Base-by-base conservation (phyloP, 129 eudicot genomes). In the Pseudognaphalium luteoalbum region DNA sequence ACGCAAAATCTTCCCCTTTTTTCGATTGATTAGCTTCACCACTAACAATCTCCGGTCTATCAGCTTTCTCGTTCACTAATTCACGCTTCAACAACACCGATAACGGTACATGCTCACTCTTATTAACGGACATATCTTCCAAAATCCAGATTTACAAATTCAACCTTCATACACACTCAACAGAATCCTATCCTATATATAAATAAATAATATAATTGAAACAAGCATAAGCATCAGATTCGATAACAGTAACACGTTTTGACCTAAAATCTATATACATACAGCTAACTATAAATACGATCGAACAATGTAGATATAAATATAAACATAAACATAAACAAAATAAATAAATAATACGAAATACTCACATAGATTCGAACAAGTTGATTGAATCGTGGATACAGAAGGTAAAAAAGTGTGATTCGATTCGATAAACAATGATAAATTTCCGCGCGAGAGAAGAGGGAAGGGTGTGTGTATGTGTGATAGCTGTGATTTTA, bases 1-100 rank as follows among this genome's bases (percentile, higher is more conserved):
- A 67, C 6, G 94, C 81, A 6, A 84, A 91, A 72, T 95, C 99
- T 72, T 95, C 99, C n/a, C 99, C 99, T 81, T 95, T 95, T 78
- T 95, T 95, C 70, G 96, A 89, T 59, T 95, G 94, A 60, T 78
- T 83, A 52, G 92, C 94, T 76, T 89, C 91, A 34, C 96, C 99
- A 62, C 85, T 78, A 11, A 33, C 78, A 79, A 91, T 78, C 72
- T 89, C 96, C 3, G 96, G 96, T 60, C 72, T 83, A 70, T 95
- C 99, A 30, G 88, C 86, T 85, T 89, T 95, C 88, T 95, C 96
- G 71, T 83, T 89, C 22, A 91, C 96, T 79, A 81, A 81, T 76
- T 95, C 99, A 22, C 97, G 88, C 80, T 88, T 91, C 28, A 95
- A 73, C 81, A 95, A 84, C 74, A 88, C 92, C 54, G 97, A 95